Conservation (phyloP, 2,329 filamentous ascomycete genomes). For the Phialophora chinensis region DNA sequence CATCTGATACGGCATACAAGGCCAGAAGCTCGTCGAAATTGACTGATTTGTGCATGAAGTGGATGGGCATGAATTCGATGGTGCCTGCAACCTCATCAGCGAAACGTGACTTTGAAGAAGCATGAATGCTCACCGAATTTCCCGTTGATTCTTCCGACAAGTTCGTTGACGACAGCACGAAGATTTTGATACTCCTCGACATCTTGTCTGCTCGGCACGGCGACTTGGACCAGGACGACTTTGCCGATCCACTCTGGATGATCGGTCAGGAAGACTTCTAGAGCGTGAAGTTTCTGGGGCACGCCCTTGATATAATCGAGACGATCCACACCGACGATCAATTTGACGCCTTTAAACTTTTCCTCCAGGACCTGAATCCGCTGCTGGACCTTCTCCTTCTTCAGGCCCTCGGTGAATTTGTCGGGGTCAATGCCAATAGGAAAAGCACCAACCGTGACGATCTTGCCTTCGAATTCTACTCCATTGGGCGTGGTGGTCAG, state of each 20-base stretch:
- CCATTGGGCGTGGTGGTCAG: constrained; percentile 83
- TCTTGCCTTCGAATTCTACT: constrained; percentile 85
- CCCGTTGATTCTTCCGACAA: constrained; percentile 95
- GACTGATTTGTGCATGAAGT: constrained; percentile 97
- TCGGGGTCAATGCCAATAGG: constrained; percentile 98
- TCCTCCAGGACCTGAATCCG: constrained; percentile 82
- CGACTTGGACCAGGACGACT: constrained; percentile 93
- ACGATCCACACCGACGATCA: constrained; percentile 95
- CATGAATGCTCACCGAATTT: constrained; percentile 70
- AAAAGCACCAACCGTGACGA: constrained; percentile 91
- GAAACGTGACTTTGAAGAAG: constrained; percentile 13
- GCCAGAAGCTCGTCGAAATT: constrained; percentile 93
- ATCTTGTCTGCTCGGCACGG: constrained; percentile 90
- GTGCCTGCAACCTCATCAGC: constrained; percentile 62
- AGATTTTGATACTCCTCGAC: constrained; percentile 98
- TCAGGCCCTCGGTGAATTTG: constrained; percentile 87
- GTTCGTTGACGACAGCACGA: constrained; percentile 91
- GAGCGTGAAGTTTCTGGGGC: constrained; percentile 92
- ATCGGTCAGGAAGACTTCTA: constrained; percentile 95
- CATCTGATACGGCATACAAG: constrained; percentile 89
- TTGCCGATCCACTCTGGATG: constrained; percentile 98
- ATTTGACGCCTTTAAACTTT: constrained; percentile 94
- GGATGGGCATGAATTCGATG: constrained; percentile 98
- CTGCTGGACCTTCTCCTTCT: constrained; percentile 84
- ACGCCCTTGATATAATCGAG: constrained; percentile 99